Conservation (phyloP, 73 alveolate species). For the Paramecium sexaurelia region DNA sequence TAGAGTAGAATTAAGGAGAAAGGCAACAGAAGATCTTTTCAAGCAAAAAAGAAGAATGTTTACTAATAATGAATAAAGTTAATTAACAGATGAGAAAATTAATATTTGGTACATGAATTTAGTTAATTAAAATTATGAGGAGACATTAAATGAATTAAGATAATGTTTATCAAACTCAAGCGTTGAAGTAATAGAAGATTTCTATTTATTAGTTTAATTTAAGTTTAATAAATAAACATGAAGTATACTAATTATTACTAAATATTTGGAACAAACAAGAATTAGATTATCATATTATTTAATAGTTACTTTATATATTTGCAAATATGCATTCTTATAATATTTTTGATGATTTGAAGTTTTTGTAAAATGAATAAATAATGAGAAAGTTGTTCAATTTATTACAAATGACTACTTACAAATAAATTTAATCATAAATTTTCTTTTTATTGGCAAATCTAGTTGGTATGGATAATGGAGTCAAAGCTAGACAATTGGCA, state of each 20-base stretch:
- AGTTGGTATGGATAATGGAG: conserved; percentile 38
- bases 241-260: neutral
- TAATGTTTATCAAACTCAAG: neutral
- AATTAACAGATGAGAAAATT: neutral
- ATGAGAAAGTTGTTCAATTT: neutral
- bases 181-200: neutral
- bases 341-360: conserved; percentile 8
- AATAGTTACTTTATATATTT: neutral
- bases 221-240: neutral
- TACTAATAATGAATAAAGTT: neutral
- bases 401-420: neutral
- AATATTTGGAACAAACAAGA: neutral
- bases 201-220: neutral
- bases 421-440: neutral
- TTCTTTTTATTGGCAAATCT: conserved; percentile 26
- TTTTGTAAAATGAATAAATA: neutral
- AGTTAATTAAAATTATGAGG: neutral
- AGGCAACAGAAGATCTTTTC: neutral
- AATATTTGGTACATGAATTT: neutral
- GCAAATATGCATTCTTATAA: conserved; percentile 24
- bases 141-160: neutral
- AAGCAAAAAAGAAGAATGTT: neutral
- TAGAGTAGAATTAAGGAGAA: neutral
- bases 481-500: conserved; percentile 20
- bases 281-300: neutral